These are phyloP conservation scores for Isabelozyma gotoi DNA, from an alignment of 805 yeast species.

Conservation along the genomic window DNA sequence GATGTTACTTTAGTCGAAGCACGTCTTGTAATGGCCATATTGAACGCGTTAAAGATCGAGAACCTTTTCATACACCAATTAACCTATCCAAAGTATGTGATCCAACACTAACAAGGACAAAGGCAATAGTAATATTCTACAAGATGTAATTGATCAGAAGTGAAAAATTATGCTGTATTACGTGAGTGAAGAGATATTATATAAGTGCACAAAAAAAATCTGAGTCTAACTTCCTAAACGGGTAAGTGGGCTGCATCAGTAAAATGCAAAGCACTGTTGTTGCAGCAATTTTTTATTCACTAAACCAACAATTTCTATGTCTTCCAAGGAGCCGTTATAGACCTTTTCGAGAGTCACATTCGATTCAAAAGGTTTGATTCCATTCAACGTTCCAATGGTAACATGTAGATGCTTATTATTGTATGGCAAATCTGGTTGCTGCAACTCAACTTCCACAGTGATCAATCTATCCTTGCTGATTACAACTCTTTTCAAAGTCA, in stretches of 20 bases:
- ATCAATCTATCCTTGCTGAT: slow-evolving; percentile 50
- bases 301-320: not conserved
- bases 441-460: slow-evolving; percentile 51
- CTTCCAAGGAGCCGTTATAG: slow-evolving; percentile 1
- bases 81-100: not conserved
- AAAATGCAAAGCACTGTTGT: not conserved
- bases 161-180: too few relatives aligned
- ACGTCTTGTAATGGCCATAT: slow-evolving; percentile 5
- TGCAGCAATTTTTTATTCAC: not conserved
- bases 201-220: too few relatives aligned
- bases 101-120: too few relatives aligned
- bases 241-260: not conserved
- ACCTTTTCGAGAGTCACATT: slow-evolving; percentile 25
- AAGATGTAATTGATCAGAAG: too few relatives aligned
- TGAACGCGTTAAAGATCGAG: not conserved
- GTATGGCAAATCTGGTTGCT: slow-evolving; percentile 1
- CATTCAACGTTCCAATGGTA: slow-evolving; percentile 63
- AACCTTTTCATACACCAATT: not conserved
- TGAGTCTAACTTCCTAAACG: not conserved
- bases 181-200: too few relatives aligned
- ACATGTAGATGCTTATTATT: slow-evolving; percentile 49
- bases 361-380: slow-evolving; percentile 53
- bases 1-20: not conserved
- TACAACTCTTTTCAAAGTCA: slow-evolving; percentile 45
- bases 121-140: too few relatives aligned